phyloP scores from a whole-genome alignment of 139 green algal species.

The Yamagishiella unicocca region DNA sequence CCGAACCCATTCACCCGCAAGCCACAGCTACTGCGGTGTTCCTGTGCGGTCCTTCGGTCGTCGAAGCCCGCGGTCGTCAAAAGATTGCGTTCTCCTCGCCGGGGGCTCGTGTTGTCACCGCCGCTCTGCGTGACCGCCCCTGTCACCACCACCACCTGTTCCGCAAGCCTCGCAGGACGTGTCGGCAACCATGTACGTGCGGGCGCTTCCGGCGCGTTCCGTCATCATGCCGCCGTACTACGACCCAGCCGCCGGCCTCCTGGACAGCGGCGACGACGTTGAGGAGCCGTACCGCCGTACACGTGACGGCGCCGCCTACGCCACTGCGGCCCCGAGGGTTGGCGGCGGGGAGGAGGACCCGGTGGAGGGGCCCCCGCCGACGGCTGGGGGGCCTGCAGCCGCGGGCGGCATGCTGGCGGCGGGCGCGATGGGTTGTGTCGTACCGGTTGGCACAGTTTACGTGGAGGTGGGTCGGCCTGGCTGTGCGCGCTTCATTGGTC shows the following conservation, averaged over 20 bases:
- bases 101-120: no score
- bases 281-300: conserved; percentile 19
- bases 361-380: conserved; percentile 32
- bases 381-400: not conserved
- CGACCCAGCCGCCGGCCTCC: not conserved
- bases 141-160: not conserved
- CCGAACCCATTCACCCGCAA: no score
- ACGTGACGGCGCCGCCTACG: no score
- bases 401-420: not conserved
- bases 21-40: no score
- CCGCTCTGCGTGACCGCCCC: not conserved
- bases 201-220: conserved; percentile 12
- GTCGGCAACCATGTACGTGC: conserved; percentile 38
- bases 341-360: conserved; percentile 19
- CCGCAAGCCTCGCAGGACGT: conserved; percentile 5
- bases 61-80: no score
- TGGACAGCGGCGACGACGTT: not conserved
- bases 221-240: not conserved
- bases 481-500: no score
- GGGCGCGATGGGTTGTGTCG: not conserved
- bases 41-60: no score
- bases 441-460: conserved; percentile 18
- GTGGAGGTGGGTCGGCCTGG: conserved; percentile 40
- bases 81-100: no score
- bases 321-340: not conserved